Conservation (phyloP, 441 rosid genomes). For the Syzygium syzygioides region DNA sequence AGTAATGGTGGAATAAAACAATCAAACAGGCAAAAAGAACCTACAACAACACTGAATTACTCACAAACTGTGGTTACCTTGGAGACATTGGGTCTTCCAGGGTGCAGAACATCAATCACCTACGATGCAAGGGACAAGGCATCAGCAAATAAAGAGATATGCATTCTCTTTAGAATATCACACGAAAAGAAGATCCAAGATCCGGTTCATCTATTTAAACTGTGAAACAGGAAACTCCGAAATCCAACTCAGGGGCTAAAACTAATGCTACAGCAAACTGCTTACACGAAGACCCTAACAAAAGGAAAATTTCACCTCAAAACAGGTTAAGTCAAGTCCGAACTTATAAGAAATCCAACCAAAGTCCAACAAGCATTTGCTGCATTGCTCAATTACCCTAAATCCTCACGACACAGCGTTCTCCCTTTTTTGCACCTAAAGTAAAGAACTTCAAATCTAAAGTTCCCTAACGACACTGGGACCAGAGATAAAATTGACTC, state of each 20-base stretch:
- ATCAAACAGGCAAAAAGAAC: background rate
- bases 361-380: background rate
- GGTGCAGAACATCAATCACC: constrained; percentile 2
- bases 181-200: background rate
- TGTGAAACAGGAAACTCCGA: background rate
- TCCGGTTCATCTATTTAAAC: background rate
- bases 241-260: background rate
- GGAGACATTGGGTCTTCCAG: constrained; percentile 4
- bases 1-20: background rate
- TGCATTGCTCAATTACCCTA: background rate
- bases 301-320: background rate
- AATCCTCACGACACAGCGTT: background rate
- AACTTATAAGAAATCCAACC: background rate
- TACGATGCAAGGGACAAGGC: background rate
- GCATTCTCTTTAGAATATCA: background rate
- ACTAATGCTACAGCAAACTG: background rate
- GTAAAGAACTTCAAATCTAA: background rate
- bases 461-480: background rate
- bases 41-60: background rate
- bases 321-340: background rate
- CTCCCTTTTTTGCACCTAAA: background rate
- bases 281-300: rapidly evolving
- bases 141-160: background rate
- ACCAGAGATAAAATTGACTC: background rate
- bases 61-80: background rate